A percentile compares a stretch with the other conserved stretches of the same genome.
These are phyloP conservation scores for Malassezia globosa DNA, from an alignment of 1,284 basidiomycete species.

Conservation along the genomic window DNA sequence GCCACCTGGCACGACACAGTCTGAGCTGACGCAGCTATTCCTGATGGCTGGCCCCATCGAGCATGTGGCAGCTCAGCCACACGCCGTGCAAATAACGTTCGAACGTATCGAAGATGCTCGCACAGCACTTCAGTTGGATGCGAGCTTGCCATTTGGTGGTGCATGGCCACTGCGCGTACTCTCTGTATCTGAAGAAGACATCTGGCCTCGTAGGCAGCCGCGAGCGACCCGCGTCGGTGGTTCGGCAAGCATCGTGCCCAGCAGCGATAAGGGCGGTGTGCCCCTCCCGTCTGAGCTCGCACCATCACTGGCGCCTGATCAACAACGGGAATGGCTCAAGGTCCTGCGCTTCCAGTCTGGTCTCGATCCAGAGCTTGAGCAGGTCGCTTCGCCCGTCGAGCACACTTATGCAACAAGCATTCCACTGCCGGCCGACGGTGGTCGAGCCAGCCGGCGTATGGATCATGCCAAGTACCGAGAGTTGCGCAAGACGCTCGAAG, in stretches of 20 bases:
- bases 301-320: constrained; percentile 44
- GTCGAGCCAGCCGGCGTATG: constrained; percentile 52
- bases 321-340: constrained; percentile 57
- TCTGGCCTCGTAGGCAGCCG: neutral
- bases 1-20: neutral
- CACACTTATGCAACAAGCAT: constrained; percentile 38
- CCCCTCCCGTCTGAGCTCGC: constrained; percentile 40
- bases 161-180: neutral
- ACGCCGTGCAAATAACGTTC: neutral
- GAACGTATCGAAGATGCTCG: constrained; percentile 2
- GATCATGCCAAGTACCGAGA: constrained; percentile 94
- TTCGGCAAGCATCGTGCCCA: constrained; percentile 42
- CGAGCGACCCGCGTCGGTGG: constrained; percentile 25
- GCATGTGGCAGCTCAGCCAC: neutral
- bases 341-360: constrained; percentile 65
- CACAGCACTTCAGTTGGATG: neutral
- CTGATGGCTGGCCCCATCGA: neutral
- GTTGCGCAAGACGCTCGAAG: constrained; percentile 75
- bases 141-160: neutral
- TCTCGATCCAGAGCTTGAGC: constrained; percentile 18
- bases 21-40: neutral
- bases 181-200: constrained; percentile 2
- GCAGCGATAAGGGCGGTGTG: constrained; percentile 45
- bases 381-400: constrained; percentile 58
- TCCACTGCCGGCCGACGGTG: constrained; percentile 32